Evolutionary conservation across 805 yeast species (phyloP).

Genomic region (Cyberlindnera misumaiensis): DNA sequence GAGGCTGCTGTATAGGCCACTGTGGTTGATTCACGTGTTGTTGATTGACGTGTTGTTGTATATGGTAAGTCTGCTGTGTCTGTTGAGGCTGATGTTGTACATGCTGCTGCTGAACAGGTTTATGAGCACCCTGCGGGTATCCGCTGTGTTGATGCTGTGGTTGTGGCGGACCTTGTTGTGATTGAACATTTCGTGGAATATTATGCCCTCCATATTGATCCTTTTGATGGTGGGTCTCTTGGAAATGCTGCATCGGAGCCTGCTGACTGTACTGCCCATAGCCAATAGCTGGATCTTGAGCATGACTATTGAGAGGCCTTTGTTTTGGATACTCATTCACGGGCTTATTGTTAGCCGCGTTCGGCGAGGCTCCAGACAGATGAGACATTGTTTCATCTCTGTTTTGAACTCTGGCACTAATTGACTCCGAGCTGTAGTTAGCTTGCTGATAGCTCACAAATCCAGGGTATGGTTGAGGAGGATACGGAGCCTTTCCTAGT

Average conservation of each 20-base stretch:
- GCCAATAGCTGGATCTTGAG: too few relatives aligned
- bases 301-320: too few relatives aligned
- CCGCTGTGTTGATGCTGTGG: too few relatives aligned
- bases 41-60: neutral
- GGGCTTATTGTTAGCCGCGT: too few relatives aligned
- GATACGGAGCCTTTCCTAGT: slow-evolving; percentile 7
- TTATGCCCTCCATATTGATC: too few relatives aligned
- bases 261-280: too few relatives aligned
- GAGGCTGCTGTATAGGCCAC: slow-evolving; percentile 1
- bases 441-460: slow-evolving; percentile 5
- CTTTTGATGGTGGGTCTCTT: too few relatives aligned
- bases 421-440: slow-evolving; percentile 14
- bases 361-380: neutral
- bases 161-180: too few relatives aligned
- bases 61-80: neutral
- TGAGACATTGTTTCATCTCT: slow-evolving; percentile 8
- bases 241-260: too few relatives aligned
- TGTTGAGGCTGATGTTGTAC: neutral
- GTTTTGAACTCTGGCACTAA: slow-evolving; percentile 7
- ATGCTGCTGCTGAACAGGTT: neutral
- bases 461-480: slow-evolving; percentile 14
- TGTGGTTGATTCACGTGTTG: neutral
- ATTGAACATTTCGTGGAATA: too few relatives aligned
- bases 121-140: too few relatives aligned
- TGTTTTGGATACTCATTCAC: too few relatives aligned